A percentile compares a stretch with the other conserved stretches of the same genome.
phyloP scores from a whole-genome alignment of 2,329 filamentous ascomycete genomes.

The Huntiella moniliformis region DNA sequence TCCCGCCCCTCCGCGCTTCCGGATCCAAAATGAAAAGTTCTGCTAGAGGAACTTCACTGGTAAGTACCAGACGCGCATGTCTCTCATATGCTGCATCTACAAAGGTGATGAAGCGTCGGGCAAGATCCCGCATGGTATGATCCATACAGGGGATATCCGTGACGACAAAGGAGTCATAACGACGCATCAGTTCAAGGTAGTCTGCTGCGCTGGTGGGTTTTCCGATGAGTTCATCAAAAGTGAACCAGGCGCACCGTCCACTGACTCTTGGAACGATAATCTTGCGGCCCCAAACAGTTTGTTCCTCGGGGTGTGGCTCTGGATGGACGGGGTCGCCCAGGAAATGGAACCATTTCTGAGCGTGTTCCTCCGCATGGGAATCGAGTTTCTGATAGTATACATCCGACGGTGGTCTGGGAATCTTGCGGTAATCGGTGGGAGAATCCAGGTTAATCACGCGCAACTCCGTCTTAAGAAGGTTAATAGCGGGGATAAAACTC shows the following conservation, averaged over 20 bases:
- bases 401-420: conserved; percentile 75
- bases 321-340: conserved; percentile 68
- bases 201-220: conserved; percentile 80
- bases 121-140: conserved; percentile 65
- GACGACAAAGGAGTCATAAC: conserved; percentile 83
- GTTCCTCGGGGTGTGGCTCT: conserved; percentile 54
- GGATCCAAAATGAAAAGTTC: conserved; percentile 67
- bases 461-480: conserved; percentile 66
- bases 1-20: conserved; percentile 40
- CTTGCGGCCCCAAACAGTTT: conserved; percentile 82
- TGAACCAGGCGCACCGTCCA: conserved; percentile 76
- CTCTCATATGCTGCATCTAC: conserved; percentile 90
- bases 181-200: conserved; percentile 77
- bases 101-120: conserved; percentile 88
- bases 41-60: conserved; percentile 64
- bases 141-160: conserved; percentile 89
- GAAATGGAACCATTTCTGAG: conserved; percentile 89
- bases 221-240: conserved; percentile 80
- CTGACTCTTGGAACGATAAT: conserved; percentile 76
- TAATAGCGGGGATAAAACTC: conserved; percentile 88
- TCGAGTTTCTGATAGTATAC: conserved; percentile 88
- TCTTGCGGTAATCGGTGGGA: conserved; percentile 90
- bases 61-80: conserved; percentile 86
- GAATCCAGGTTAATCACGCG: conserved; percentile 90
- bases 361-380: conserved; percentile 56